These are phyloP conservation scores for Rhizophagus clarus DNA, from an alignment of 192 early-diverging fungal species.

Conservation along the genomic window DNA sequence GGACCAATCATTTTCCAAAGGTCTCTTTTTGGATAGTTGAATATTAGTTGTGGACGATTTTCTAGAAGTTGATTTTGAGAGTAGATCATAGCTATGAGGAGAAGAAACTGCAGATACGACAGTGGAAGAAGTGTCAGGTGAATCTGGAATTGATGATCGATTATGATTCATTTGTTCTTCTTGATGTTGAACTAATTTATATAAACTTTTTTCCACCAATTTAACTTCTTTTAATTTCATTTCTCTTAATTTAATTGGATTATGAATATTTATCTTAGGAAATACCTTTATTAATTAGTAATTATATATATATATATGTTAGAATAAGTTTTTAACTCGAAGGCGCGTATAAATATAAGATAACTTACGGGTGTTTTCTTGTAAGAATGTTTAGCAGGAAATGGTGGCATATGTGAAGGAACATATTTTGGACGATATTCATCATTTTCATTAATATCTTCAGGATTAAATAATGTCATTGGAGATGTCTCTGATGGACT, in stretches of 20 bases:
- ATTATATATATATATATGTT: too few relatives aligned
- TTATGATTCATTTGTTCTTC: constrained; percentile 42
- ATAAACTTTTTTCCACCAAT: constrained; percentile 57
- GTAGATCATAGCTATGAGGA: neutral
- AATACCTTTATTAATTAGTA: constrained; percentile 45
- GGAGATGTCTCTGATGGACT: neutral
- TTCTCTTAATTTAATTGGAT: constrained; percentile 53
- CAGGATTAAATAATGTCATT: neutral
- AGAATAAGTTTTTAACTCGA: constrained; percentile 1
- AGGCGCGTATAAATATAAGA: neutral
- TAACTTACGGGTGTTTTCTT: constrained; percentile 56
- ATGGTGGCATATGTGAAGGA: constrained; percentile 51
- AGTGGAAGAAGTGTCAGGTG: neutral
- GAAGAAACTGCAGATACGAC: constrained; percentile 12
- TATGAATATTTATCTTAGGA: constrained; percentile 47
- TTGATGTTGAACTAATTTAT: constrained; percentile 39
- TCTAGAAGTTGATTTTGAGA: neutral
- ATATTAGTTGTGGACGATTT: neutral
- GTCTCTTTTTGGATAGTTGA: neutral
- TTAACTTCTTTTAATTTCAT: constrained; percentile 57
- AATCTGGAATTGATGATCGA: constrained; percentile 4
- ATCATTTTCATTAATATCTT: neutral
- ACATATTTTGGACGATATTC: constrained; percentile 45
- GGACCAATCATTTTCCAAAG: neutral
- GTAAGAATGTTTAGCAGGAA: constrained; percentile 60